A percentile compares a stretch with the other conserved stretches of the same genome.
phyloP scores from a whole-genome alignment of 1,284 basidiomycete genomes.

The Kalmanozyma brasiliensis region DNA sequence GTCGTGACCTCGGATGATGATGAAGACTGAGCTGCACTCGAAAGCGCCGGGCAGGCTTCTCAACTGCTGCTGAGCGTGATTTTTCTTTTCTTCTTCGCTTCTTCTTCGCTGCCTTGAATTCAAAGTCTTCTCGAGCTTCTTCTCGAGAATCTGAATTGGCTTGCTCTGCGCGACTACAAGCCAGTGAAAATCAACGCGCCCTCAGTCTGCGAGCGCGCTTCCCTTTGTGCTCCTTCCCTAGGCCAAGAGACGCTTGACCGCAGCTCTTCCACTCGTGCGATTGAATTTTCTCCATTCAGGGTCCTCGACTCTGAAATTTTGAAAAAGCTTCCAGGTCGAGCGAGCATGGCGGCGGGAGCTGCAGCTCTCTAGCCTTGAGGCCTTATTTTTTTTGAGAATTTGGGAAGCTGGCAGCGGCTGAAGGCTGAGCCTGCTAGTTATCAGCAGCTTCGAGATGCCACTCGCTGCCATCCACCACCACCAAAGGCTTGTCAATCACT shows the following conservation, averaged over 20 bases:
- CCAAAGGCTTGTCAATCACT: conserved; percentile 9
- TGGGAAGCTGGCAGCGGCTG: too few relatives aligned
- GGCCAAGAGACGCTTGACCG: neutral
- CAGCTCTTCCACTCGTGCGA: conserved; percentile 9
- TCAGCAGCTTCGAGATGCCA: conserved; percentile 9
- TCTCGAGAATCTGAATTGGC: conserved; percentile 1
- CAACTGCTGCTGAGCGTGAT: neutral
- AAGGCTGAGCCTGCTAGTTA: too few relatives aligned
- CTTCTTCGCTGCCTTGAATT: conserved; percentile 1
- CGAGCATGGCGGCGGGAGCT: neutral
- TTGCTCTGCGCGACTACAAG: neutral
- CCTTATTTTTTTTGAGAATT: too few relatives aligned
- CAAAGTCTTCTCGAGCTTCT: conserved; percentile 6
- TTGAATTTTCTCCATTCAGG: conserved; percentile 7
- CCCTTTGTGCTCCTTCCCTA: too few relatives aligned
- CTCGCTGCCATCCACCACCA: conserved; percentile 11
- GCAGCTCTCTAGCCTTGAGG: too few relatives aligned
- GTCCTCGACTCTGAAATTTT: conserved; percentile 4
- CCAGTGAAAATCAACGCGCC: conserved; percentile 13
- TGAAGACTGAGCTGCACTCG: conserved; percentile 1
- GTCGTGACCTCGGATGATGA: neutral
- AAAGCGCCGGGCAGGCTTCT: too few relatives aligned
- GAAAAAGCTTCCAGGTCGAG: neutral
- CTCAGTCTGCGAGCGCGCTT: neutral
- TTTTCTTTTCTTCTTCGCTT: conserved; percentile 3